Evolutionary conservation across 1,284 basidiomycete genomes (phyloP), one percentile per base, ranked within the genome.

Genomic region (Rhodotorula sp.): DNA sequence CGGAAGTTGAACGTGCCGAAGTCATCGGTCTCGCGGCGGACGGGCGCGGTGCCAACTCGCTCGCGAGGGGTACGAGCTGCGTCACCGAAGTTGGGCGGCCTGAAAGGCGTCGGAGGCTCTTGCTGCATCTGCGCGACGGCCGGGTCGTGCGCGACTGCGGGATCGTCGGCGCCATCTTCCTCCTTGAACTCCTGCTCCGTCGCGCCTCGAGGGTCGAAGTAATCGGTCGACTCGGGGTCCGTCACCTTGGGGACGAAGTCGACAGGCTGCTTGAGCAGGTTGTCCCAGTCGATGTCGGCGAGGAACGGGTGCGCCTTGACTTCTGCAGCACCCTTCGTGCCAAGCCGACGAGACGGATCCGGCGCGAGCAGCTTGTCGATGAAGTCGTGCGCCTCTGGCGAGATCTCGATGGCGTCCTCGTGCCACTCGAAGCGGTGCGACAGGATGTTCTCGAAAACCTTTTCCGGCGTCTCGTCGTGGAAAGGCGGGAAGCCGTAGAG

Each of bases 1-100:
- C 98, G 98, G 86, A 94, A 99, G 80, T 89, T 94, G 83, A 99
- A 99, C 0, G 93, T 89, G 39, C 96, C 96, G 81, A 99, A 99
- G 77, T 98, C 95, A 76, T 95, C 73, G 44, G 15, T 59, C 10
- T 68, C 58, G 32, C 24, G 8, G 30, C 15, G 15, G 30, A 24
- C 17, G 4, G 60, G 51, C n/a, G 66, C 68, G 22, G 71, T 68
- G 24, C 71, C 73, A 10, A 66, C 34, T 9, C 73, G 73, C 46
- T 74, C 71, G 52, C 64, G 73, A 10, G 49, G 63, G 32, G 64
- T 52, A 44, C 20, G 39, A 11, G n/a, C 34, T 17, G 29, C 55
- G n/a, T 67, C 56, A 15, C 39, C 39, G 39, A 44, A 29, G 17
- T 24, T n/a, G 24, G 27, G 44, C 22, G 20, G 20, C 8, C 36